Percentiles rank a stretch among this genome's conserved stretches.
phyloP scores from a whole-genome alignment of 768 basidiomycete genomes.

The Suillus lakei region DNA sequence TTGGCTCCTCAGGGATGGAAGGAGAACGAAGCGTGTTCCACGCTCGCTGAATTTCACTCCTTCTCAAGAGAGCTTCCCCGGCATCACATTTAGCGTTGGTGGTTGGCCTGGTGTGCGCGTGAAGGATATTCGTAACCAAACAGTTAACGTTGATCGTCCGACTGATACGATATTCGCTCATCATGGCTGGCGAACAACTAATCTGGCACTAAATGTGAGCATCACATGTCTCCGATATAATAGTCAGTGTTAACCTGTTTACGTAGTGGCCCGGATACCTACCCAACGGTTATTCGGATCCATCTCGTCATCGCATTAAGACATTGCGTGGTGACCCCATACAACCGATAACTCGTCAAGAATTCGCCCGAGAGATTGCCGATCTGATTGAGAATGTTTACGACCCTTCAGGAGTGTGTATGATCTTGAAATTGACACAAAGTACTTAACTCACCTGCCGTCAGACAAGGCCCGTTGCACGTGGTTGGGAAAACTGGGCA shows the following conservation, averaged over 20 bases:
- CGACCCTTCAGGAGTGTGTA: neutral
- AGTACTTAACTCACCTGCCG: neutral
- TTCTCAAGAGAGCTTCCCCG: constrained; percentile 16
- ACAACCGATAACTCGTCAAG: constrained; percentile 24
- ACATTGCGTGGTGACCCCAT: neutral
- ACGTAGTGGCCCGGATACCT: constrained; percentile 31
- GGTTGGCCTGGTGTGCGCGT: constrained; percentile 26
- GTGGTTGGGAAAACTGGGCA: constrained; percentile 25
- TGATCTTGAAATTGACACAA: neutral
- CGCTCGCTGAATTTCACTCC: constrained; percentile 19
- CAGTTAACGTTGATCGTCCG: constrained; percentile 18
- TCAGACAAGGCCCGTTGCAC: constrained; percentile 2
- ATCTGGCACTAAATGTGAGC: constrained; percentile 25
- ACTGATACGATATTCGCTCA: constrained; percentile 22
- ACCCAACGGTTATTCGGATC: neutral
- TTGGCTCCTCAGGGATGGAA: constrained; percentile 21
- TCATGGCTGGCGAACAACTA: constrained; percentile 25
- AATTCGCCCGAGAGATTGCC: constrained; percentile 15
- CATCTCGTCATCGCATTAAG: constrained; percentile 21
- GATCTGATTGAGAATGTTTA: neutral
- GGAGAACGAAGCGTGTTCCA: constrained; percentile 24
- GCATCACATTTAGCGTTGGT: constrained; percentile 21
- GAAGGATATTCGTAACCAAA: constrained; percentile 18
- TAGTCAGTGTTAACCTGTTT: neutral
- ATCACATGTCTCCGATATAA: neutral